Evolutionary conservation across 257 asterid genomes (phyloP), one percentile per base, ranked within the genome.

Genomic region (Thymus mandschuricus): DNA sequence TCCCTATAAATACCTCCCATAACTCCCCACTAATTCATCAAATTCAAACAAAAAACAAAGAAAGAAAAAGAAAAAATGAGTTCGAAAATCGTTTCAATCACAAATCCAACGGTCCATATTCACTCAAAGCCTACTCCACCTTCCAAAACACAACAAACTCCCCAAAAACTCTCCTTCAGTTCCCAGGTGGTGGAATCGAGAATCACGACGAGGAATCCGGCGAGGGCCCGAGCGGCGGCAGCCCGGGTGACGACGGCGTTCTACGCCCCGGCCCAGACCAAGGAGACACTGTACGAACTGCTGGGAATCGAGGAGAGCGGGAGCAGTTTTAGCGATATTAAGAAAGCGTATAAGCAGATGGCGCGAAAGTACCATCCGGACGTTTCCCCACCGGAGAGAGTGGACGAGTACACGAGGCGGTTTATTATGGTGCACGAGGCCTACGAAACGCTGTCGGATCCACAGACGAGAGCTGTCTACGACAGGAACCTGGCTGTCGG

Each of bases 301-400:
- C 84, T 88, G 75, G 95, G 91, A 3, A 75, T 88, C 7, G 30
- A 81, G n/a, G 89, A 76, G 58, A 75, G 58, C 1, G 87, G 68
- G 2, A 82, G 74, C 50, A 51, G 78, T 1, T 8, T 72, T 1
- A 65, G 84, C 6, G 92, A 88, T 13, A 86, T 88, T 1, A 88
- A 86, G 44, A 81, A 75, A 49, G 92, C 92, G 69, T 86, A 88
- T 72, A 88, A 82, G 30, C 71, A 78, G 33, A 76, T 88, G 77
- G 95, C 95, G 0, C 67, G 88, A 68, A 86, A 77, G 76, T 86
- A 82, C 57, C 95, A 88, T 64, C 95, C 95, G n/a, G 92, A 88
- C 71, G 90, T 86, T 45, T 84, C 92, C 6, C 95, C 90, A 4
- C 86, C 85, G 79, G 92, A 77, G 45, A 55, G 84, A 33, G 82